phyloP scores from a whole-genome alignment of 176 grass and related monocot species.

The Oryza brachyantha region DNA sequence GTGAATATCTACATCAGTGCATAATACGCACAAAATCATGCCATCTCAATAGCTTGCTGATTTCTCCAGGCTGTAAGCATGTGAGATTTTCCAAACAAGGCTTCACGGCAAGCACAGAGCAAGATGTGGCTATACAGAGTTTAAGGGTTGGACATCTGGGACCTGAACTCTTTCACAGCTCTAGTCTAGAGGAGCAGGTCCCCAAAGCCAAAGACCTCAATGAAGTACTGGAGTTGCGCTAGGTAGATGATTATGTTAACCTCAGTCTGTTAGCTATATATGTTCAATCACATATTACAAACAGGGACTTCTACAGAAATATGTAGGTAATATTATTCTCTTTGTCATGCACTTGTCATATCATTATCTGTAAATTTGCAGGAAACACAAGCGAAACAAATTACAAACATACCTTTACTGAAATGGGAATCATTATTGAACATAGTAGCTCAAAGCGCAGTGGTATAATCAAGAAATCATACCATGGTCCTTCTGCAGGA shows the following conservation, averaged over 20 bases:
- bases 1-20: neutral
- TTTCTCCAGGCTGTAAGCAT: neutral
- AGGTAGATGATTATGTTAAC: neutral
- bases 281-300: neutral
- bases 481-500: conserved; percentile 69
- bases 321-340: neutral
- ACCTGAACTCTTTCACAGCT: neutral
- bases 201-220: neutral
- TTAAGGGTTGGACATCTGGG: too few relatives aligned
- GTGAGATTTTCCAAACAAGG: neutral
- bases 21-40: neutral
- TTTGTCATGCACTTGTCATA: neutral
- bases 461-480: conserved; percentile 77
- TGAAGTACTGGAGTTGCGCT: neutral
- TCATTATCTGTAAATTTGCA: conserved; percentile 1
- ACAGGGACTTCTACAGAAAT: conserved; percentile 14
- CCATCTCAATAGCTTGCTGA: neutral
- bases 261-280: neutral
- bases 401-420: conserved; percentile 75
- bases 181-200: too few relatives aligned
- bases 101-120: neutral
- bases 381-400: conserved; percentile 14
- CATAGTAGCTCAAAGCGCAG: conserved; percentile 89
- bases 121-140: neutral
- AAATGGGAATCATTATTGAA: conserved; percentile 99